Base-by-base conservation (phyloP, 2,329 filamentous ascomycete species). In the Chalara sp. region DNA sequence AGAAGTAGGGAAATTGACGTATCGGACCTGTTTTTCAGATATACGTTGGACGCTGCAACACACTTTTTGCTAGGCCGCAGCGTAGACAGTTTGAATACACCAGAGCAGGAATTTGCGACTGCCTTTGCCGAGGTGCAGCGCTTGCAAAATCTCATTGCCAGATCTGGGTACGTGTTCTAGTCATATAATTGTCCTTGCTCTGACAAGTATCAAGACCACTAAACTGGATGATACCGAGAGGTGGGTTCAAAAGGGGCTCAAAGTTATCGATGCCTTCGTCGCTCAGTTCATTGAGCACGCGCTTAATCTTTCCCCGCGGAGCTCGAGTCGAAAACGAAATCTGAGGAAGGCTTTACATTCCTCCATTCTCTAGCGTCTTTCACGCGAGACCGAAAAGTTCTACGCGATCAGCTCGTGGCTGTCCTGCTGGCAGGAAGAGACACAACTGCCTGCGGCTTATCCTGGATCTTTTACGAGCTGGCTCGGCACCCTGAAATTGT, bases 381-480 rank as follows among this genome's bases (percentile, higher is more conserved):
- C 70, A 96, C 90, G 0, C 81, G 87, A 33, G 80, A 86, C 63
- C 74, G 75, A 50, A 78, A 76, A 49, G 79, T 89, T 4, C 77
- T 96, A 11, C 87, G 89, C 33, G 90, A 96, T 68, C 90, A 96
- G 68, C 74, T 96, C 45, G 78, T 93, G 12, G 84, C 86, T 43
- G 79, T 96, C 8, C 78, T 96, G 3, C 79, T 96, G 12, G 91
- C 91, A 1, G 90, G 89, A 10, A 80, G 87, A 39, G 91, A 96
- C 67, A 96, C 91, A 11, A 96, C 91, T 0, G 90, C 90, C 32
- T 80, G 77, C 12, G 89, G 87, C 0, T 76, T 96, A 0, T 86
- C 83, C 0, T 96, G 89, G 85, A 76, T 80, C 35, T 75, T 96
- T 53, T 95, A 93, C 67, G 89, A 96, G 67, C 76, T 96, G 2